Evolutionary conservation across 352 stramenopile genomes (phyloP), one percentile per base, ranked within the genome.

Genomic region (Vaucheria bursata): DNA sequence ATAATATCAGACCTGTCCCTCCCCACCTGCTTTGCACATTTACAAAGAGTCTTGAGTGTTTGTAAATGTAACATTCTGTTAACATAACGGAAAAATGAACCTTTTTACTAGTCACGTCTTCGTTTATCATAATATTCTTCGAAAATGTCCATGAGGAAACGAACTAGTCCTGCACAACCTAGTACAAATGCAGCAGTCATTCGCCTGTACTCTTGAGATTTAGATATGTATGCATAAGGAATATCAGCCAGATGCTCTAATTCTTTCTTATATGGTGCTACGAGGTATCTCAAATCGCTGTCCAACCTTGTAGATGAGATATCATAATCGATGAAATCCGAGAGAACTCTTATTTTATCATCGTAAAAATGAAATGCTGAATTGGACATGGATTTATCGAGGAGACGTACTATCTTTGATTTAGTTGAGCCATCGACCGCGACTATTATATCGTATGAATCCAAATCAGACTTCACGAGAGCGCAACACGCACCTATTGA

Each of bases 311-410:
- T 34, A 68, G 2, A 68, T n/a, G 6, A 1, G 5, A 50, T 50
- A 40, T 38, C 65, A 35, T 72, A 72, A 35, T 35, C 65, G 8
- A 72, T 72, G 65, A 72, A 72, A 35, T 72, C 65, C 3, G 65
- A 72, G 33, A 72, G 65, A 2, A 72, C 1, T 34, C 65, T 69
- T 34, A 38, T 29, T 18, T 29, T 6, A 29, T 1, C 65, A 29
- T 72, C 65, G 31, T 72, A 72, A 8, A 36, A 72, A 1, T 29
- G 29, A 72, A 72, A 72, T 7, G 36, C 65, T 2, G 12, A 1
- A 36, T 72, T 35, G 33, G 65, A 8, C 12, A 72, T 34, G 6
- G 12, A 2, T 1, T 35, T 40, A 2, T 38, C 2, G 1, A 72
- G 65, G 18, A 72, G 65, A 29, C 65, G 6, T 35, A 72, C 29